These are phyloP conservation scores for Trichoderma sp. DNA, from an alignment of 2,329 filamentous ascomycete species.

Conservation along the genomic window DNA sequence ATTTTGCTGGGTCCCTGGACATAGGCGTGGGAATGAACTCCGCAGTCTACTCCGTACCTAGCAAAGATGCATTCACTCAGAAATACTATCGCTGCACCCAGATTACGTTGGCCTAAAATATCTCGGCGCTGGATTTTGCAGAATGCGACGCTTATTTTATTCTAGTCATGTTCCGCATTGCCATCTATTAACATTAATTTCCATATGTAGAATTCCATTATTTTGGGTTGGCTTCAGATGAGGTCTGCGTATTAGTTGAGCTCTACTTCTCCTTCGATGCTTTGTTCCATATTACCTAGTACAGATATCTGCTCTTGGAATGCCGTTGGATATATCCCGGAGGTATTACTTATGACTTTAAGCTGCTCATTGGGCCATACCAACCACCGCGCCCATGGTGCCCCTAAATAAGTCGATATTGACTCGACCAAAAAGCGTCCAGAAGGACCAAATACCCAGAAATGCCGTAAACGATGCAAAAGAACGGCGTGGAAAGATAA, in stretches of 20 bases:
- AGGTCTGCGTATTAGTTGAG: background rate
- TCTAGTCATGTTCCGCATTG: background rate
- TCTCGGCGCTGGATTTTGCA: background rate
- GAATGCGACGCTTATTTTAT: background rate
- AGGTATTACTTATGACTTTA: background rate
- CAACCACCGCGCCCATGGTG: slow-evolving; percentile 3
- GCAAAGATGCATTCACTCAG: background rate
- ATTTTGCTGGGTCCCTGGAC: background rate
- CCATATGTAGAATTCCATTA: background rate
- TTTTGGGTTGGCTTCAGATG: background rate
- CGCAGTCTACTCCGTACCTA: background rate
- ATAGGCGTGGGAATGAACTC: background rate
- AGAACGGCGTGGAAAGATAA: slow-evolving; percentile 44
- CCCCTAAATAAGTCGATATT: background rate
- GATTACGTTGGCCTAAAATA: background rate
- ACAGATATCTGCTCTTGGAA: background rate
- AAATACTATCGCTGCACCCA: background rate
- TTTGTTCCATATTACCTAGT: background rate
- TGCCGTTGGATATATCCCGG: background rate
- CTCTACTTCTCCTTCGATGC: background rate
- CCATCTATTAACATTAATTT: background rate
- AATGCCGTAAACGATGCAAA: slow-evolving; percentile 35
- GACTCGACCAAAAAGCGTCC: slow-evolving; percentile 12
- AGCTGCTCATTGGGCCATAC: slow-evolving; percentile 4
- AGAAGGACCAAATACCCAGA: slow-evolving; percentile 34